Conservation (phyloP, 2,329 filamentous ascomycete genomes). For the Aspergillus flavus region DNA sequence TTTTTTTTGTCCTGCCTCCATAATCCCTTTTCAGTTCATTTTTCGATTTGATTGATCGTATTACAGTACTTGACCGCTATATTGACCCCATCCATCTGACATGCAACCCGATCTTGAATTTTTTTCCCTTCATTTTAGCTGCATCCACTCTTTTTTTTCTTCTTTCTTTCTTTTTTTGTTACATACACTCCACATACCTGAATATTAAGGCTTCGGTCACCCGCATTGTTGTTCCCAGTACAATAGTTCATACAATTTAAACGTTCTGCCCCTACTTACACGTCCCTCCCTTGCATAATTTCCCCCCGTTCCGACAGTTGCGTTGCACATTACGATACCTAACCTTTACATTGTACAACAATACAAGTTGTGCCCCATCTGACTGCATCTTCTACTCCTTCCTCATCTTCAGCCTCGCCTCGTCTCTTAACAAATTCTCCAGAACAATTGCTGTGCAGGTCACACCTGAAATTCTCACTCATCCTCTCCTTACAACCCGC, state of each 20-base stretch:
- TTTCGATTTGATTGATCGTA: not conserved
- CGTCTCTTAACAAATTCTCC: not conserved
- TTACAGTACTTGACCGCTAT: slow-evolving; percentile 8
- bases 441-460: not conserved
- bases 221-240: not conserved
- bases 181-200: slow-evolving; percentile 8
- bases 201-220: slow-evolving; percentile 11
- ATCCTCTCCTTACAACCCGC: not conserved
- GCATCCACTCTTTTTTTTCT: not conserved
- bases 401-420: not conserved
- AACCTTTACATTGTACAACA: not conserved
- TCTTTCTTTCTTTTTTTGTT: slow-evolving; percentile 1
- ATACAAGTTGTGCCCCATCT: not conserved
- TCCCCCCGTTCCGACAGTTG: slow-evolving; percentile 3
- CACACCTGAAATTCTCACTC: not conserved
- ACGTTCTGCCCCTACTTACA: not conserved
- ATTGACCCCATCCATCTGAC: slow-evolving; percentile 4
- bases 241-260: not conserved
- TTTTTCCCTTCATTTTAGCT: not conserved
- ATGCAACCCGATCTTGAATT: not conserved
- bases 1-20: not conserved
- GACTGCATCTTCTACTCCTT: not conserved
- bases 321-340: slow-evolving; percentile 1
- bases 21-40: not conserved
- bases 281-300: slow-evolving; percentile 9